Evolutionary conservation across 441 rosid species (phyloP), one percentile per base, ranked within the genome.

Genomic region (Euphorbia celastroides): DNA sequence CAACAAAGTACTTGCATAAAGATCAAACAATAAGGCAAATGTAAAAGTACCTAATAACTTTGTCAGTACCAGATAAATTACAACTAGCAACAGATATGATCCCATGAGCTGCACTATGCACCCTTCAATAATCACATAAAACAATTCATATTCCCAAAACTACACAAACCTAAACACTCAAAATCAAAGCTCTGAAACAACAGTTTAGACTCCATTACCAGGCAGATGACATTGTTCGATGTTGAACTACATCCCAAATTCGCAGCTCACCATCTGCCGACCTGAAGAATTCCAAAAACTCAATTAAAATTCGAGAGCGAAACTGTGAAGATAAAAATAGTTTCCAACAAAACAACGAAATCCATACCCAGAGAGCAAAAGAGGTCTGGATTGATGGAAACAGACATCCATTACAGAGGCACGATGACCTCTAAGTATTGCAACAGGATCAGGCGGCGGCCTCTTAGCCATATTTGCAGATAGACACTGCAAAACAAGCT

Each of bases 391-490:
- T 58, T 87, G 84, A 72, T 87, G 96, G 75, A 93, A 93, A 70
- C 82, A 85, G 54, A 77, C 90, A 32, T 90, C 98, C 78, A 71
- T 79, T 11, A 93, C 93, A 4, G 93, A 85, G 80, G 96, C 93
- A 22, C 96, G 96, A 72, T 89, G 93, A 42, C 98, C 98, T 72
- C 98, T 80, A 11, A 91, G 85, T 62, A 93, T 96, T 27, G 90
- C 93, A 64, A 81, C 86, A 16, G 96, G 96, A 76, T 89, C 98
- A 60, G 95, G 96, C 7, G 96, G 86, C 10, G 86, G 84, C 68
- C 89, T 77, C 78, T 81, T 57, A 28, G 16, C n/a, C 61, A 57
- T 57, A 57, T 57, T 30, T 17, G 19, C 61, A 57, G 61, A 30
- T 57, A 57, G 31, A 28, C 6, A 19, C 60, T 57, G 36, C 32